Evolutionary conservation across 208 protist genomes (phyloP).

Genomic region (Acanthamoeba triangularis): DNA sequence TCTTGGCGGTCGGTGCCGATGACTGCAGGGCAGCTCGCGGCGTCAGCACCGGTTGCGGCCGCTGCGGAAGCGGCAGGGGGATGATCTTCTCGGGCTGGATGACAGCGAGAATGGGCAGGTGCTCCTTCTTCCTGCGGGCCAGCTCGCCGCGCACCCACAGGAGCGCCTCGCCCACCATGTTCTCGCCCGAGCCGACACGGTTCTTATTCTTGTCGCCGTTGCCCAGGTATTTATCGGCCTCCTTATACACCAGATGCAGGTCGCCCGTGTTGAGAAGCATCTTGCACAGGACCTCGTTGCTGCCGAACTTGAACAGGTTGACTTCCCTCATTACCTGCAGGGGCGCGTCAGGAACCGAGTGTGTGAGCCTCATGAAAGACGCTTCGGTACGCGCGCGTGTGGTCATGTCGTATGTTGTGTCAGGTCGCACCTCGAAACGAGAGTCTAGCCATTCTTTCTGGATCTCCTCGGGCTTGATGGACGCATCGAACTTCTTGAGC

Average conservation of each 20-base stretch:
- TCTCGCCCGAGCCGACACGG: background rate
- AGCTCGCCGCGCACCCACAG: slow-evolving; percentile 6
- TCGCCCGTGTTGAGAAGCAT: background rate
- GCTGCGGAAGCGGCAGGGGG: background rate
- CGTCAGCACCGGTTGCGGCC: background rate
- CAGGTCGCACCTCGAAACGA: background rate
- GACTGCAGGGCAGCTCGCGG: background rate
- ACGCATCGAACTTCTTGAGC: background rate
- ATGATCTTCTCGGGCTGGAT: background rate
- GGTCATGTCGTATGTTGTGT: no score
- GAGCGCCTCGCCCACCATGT: slow-evolving; percentile 4
- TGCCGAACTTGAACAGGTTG: background rate
- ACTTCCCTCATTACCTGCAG: background rate
- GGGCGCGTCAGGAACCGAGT: background rate
- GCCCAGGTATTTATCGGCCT: background rate
- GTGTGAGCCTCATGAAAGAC: background rate
- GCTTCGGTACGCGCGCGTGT: no score
- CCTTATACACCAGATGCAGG: background rate
- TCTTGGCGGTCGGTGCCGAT: background rate
- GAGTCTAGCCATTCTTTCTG: background rate
- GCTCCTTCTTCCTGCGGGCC: background rate
- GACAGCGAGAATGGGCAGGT: background rate
- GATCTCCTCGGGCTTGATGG: background rate
- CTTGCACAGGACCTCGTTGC: background rate
- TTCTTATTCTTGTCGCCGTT: slow-evolving; percentile 8